A percentile compares a stretch with the other conserved stretches of the same genome.
These are phyloP conservation scores for Claviceps sp. DNA, from an alignment of 2,329 filamentous ascomycete species.

Conservation along the genomic window DNA sequence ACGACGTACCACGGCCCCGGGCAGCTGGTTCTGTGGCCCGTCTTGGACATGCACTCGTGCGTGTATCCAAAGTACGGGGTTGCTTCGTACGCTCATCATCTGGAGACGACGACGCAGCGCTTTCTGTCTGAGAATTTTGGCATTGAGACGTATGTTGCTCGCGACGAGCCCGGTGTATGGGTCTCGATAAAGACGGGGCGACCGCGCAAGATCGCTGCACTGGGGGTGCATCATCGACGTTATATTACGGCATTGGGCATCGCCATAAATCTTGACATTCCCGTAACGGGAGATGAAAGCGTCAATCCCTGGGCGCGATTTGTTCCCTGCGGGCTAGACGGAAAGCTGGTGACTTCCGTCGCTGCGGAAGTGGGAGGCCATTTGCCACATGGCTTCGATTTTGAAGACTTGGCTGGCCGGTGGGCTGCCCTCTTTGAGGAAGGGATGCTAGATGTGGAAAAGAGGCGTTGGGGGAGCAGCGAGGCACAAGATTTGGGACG, in stretches of 20 bases:
- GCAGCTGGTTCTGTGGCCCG: slow-evolving; percentile 83
- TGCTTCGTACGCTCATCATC: slow-evolving; percentile 59
- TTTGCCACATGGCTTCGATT: slow-evolving; percentile 12
- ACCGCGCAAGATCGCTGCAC: slow-evolving; percentile 66
- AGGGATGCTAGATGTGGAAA: slow-evolving; percentile 16
- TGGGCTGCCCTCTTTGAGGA: slow-evolving; percentile 23
- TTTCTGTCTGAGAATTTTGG: slow-evolving; percentile 43
- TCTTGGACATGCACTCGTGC: slow-evolving; percentile 60
- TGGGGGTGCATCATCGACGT: slow-evolving; percentile 81
- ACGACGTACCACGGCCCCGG: slow-evolving; percentile 94
- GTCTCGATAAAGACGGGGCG: slow-evolving; percentile 21
- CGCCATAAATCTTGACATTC: slow-evolving; percentile 61
- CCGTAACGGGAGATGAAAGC: slow-evolving; percentile 26
- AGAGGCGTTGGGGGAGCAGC: slow-evolving; percentile 9
- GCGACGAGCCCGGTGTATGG: slow-evolving; percentile 84
- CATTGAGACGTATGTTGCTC: slow-evolving; percentile 42
- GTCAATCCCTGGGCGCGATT: slow-evolving; percentile 54
- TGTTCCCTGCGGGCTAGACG: slow-evolving; percentile 78
- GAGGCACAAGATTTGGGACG: neutral
- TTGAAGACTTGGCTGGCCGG: slow-evolving; percentile 14
- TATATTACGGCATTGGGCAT: slow-evolving; percentile 77
- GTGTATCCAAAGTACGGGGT: slow-evolving; percentile 49
- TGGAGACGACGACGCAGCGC: slow-evolving; percentile 64
- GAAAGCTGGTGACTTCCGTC: slow-evolving; percentile 67
- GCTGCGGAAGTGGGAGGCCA: slow-evolving; percentile 30